phyloP scores from a whole-genome alignment of 1,284 basidiomycete species.

The Pulveroboletus ridleyi region DNA sequence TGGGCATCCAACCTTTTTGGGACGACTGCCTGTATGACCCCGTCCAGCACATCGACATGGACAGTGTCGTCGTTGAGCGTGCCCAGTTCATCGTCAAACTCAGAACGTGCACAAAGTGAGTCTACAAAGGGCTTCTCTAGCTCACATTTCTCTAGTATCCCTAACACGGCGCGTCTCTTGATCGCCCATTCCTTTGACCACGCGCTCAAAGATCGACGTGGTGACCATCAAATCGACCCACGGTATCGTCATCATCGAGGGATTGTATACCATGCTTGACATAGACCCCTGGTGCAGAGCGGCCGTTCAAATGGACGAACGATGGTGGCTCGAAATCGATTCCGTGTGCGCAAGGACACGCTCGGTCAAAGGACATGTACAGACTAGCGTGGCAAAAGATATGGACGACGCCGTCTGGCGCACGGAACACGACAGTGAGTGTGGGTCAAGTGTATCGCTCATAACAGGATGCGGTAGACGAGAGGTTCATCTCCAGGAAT shows the following conservation, averaged over 20 bases:
- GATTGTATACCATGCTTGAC: slow-evolving; percentile 81
- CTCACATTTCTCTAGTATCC: slow-evolving; percentile 15
- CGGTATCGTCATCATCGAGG: slow-evolving; percentile 84
- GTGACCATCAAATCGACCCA: slow-evolving; percentile 66
- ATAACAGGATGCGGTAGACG: slow-evolving; percentile 25
- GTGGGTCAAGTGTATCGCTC: not conserved
- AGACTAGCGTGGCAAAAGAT: slow-evolving; percentile 75
- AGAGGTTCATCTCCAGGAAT: slow-evolving; percentile 26
- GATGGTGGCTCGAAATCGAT: slow-evolving; percentile 79
- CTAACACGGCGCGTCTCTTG: slow-evolving; percentile 55
- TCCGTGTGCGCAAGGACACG: slow-evolving; percentile 62
- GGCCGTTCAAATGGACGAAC: slow-evolving; percentile 73
- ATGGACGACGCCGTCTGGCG: slow-evolving; percentile 72
- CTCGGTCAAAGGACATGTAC: slow-evolving; percentile 77
- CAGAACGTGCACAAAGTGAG: slow-evolving; percentile 16
- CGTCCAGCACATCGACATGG: slow-evolving; percentile 35
- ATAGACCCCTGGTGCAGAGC: slow-evolving; percentile 79
- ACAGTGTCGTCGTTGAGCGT: slow-evolving; percentile 40
- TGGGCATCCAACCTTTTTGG: not conserved
- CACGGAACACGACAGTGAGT: slow-evolving; percentile 76
- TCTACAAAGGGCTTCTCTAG: no score
- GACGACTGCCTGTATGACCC: not conserved
- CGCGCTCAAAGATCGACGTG: slow-evolving; percentile 69
- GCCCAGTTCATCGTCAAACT: slow-evolving; percentile 40
- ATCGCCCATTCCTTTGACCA: slow-evolving; percentile 84